Base-by-base conservation (phyloP, 2,329 filamentous ascomycete genomes). In the Stachybotrys echinatus region DNA sequence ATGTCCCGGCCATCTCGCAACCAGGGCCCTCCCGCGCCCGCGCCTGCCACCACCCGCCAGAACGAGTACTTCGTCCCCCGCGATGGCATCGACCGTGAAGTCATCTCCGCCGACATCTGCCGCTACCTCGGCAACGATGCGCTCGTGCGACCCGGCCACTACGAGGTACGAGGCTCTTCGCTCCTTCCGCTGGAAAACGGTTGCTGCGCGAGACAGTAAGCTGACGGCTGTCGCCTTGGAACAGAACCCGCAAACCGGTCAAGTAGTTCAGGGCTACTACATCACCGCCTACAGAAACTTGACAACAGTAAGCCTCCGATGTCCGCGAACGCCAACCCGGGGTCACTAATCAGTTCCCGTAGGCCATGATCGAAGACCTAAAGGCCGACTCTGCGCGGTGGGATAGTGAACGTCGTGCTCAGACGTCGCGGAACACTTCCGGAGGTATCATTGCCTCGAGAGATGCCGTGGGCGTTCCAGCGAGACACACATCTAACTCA, bases 41-140 rank as follows among this genome's bases (percentile, higher is more conserved):
- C 56, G 50, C 60, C 70, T 53, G 63, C 72, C 48, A 65, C 73
- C 50, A 69, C 72, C 51, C 78, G 80, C 52, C 81, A 87, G 66
- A 89, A 89, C 69, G 86, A 90, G 71, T 91, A 90, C 67, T 91
- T 91, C 68, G 83, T 91, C 49, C 85, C 86, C 43, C 83, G 85
- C 62, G 85, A 90, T 68, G 87, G 88, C 65, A 92, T 92, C 69
- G 87, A 88, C 67, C 84, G 87, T 61, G 87, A 92, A 69, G 88
- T 92, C 61, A 90, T 92, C 70, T 89, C 88, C 55, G 85, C 87
- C 65, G 88, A 92, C 67, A 89, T 92, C 58, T 91, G 88, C 74
- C 86, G 87, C 65, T 92, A 90, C 67, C 79, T 92, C 59, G 88
- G 88, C 63, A 89, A 89, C 68, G 88, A 92, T 75, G 88, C 88